A percentile compares a stretch with the other conserved stretches of the same genome.
Evolutionary conservation across 805 yeast species (phyloP).

Genomic region (Schwanniomyces occidentalis): DNA sequence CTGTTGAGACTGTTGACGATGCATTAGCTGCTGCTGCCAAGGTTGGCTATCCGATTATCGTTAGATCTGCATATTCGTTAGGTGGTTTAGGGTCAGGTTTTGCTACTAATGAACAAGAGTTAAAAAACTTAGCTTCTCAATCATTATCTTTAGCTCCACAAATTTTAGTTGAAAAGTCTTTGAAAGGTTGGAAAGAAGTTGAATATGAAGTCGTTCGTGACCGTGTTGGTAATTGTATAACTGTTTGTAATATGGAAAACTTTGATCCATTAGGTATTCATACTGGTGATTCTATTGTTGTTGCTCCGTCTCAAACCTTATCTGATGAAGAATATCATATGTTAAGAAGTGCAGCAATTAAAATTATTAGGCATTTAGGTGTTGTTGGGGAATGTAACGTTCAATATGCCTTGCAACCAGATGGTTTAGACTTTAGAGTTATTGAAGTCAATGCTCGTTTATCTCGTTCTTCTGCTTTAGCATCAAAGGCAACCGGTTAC

Average conservation of each 20-base stretch:
- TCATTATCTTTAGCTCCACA: slow-evolving; percentile 91
- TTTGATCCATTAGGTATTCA: slow-evolving; percentile 98
- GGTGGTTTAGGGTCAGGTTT: slow-evolving; percentile 99
- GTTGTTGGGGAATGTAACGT: slow-evolving; percentile 99
- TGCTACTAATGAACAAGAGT: slow-evolving; percentile 80
- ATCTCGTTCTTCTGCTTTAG: slow-evolving; percentile 95
- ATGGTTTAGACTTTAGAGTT: slow-evolving; percentile 92
- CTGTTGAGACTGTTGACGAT: slow-evolving; percentile 91
- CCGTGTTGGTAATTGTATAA: slow-evolving; percentile 93
- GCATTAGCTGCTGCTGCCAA: slow-evolving; percentile 86
- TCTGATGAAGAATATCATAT: slow-evolving; percentile 97
- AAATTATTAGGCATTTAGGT: slow-evolving; percentile 95
- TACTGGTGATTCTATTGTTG: slow-evolving; percentile 98
- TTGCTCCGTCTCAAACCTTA: slow-evolving; percentile 97
- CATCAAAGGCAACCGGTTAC: slow-evolving; percentile 98
- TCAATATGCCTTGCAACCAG: slow-evolving; percentile 95
- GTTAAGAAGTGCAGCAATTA: slow-evolving; percentile 97
- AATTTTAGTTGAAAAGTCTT: slow-evolving; percentile 91
- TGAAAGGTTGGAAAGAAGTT: slow-evolving; percentile 99
- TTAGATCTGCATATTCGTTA: slow-evolving; percentile 94
- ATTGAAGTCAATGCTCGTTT: slow-evolving; percentile 97
- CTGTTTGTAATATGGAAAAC: slow-evolving; percentile 99
- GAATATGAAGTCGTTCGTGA: slow-evolving; percentile 99
- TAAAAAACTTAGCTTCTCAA: slow-evolving; percentile 84
- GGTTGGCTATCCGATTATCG: slow-evolving; percentile 95